Evolutionary conservation across 257 asterid genomes (phyloP), one percentile per base, ranked within the genome.

Genomic region (Paulownia fortunei): DNA sequence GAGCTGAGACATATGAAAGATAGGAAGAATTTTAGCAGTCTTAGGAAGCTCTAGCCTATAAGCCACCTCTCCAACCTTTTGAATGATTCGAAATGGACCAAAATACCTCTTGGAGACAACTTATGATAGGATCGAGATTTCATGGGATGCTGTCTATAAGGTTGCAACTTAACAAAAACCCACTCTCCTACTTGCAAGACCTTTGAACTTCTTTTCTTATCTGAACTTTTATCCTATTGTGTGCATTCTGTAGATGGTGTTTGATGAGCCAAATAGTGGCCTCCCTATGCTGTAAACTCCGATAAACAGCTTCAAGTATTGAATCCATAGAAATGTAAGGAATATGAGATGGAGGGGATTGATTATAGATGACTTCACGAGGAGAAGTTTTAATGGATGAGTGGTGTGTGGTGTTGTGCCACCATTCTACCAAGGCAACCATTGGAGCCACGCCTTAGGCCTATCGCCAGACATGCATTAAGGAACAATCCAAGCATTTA

Each of bases 401-500:
- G 0, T 58, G 16, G 10, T 21, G 46, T 1, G 3, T 19, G 7
- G 71, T 74, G 13, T 74, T 39, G 21, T 74, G 42, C 79, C 69
- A 74, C 54, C 58, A 74, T 24, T 72, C 54, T 0, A 8, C 77
- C 66, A 72, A 4, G 1, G 3, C 0, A 10, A 0, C 77, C 63
- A 74, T 5, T 42, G n/a, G n/a, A n/a, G n/a, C n/a, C n/a, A n/a
- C n/a, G n/a, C 9, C 3, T 39, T 60, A 0, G 72, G 79, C 2
- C 12, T 39, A 0, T 44, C 6, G 0, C 21, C 42, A 0, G 16
- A 0, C 46, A 74, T 8, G 42, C 62, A 39, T 71, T 60, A 0
- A 74, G 41, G n/a, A n/a, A 19, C 62, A 74, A 16, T 74, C 63
- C 39, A 74, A 27, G 9, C 59, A 74, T 24, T 12, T 10, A 26